Base-by-base conservation (phyloP, 345 rosid genomes). In the Populus simonii region DNA sequence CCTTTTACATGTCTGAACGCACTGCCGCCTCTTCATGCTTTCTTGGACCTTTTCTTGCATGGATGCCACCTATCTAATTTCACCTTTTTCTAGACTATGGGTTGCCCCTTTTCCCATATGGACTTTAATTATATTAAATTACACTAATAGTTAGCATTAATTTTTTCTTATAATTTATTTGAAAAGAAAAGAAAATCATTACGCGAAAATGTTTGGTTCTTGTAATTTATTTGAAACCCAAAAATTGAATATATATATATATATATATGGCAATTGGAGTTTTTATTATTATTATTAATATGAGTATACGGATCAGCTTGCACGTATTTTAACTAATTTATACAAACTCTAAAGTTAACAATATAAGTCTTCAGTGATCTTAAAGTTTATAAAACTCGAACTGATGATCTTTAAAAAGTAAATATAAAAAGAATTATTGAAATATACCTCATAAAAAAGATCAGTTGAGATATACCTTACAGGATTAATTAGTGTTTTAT, bases 281-380 rank as follows among this genome's bases (percentile, higher is more conserved):
- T 2, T 43, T 2, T 35, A 3, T 36, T 36, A 7, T 39, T 39
- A 8, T 41, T 41, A 41, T 41, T 41, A 41, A 2, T 1, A 0
- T 31, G 3, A 4, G 0, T 31, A 0, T 2, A 2, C 1, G 0
- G 33, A 3, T 2, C 3, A 31, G 33, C 0, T 31, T 31, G 1
- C 0, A 2, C 0, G 3, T 3, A 31, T 1, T 0, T 31, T 31
- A 0, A 31, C 0, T 31, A 3, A 31, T 31, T 0, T 31, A 3
- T 0, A 3, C 0, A 4, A 3, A 29, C 0, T 0, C 2, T 31
- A 3, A 31, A 31, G 33, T 31, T 31, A 31, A 31, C 0, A 0
- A 3, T 31, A 0, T 31, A 31, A 31, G 0, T 4, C 5, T 33
- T 0, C 0, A 33, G 35, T 33, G 5, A 0, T 0, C 0, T 0